Percentiles rank a stretch among this genome's conserved stretches.
Evolutionary conservation across 1,139 yeast genomes (phyloP).

Genomic region (Debaryomyces singareniensis): DNA sequence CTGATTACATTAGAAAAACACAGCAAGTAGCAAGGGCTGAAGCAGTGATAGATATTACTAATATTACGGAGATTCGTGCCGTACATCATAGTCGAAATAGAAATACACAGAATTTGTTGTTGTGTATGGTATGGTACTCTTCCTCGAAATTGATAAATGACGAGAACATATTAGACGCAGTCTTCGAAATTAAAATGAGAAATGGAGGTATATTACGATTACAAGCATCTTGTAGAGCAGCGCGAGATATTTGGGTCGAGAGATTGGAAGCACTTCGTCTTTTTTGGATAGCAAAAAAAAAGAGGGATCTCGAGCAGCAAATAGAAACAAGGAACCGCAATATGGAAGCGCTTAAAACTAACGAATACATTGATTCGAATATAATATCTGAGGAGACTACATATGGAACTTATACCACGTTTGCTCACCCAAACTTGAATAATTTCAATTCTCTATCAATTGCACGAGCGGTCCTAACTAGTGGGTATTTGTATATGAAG

Average conservation of each 20-base stretch:
- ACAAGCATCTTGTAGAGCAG: slow-evolving; percentile 45
- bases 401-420: slow-evolving; percentile 51
- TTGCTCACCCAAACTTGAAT: slow-evolving; percentile 47
- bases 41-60: slow-evolving; percentile 55
- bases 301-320: slow-evolving; percentile 35
- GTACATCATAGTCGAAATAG: slow-evolving; percentile 21
- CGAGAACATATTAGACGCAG: slow-evolving; percentile 30
- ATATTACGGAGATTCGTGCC: slow-evolving; percentile 33
- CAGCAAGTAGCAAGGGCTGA: slow-evolving; percentile 52
- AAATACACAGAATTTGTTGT: slow-evolving; percentile 29
- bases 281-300: slow-evolving; percentile 56
- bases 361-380: slow-evolving; percentile 54
- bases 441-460: slow-evolving; percentile 55
- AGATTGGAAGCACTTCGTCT: slow-evolving; percentile 35
- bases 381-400: slow-evolving; percentile 42
- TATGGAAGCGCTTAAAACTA: slow-evolving; percentile 38
- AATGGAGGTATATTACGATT: slow-evolving; percentile 46
- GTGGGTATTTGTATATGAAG: slow-evolving; percentile 65
- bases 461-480: slow-evolving; percentile 50
- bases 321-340: slow-evolving; percentile 41
- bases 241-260: slow-evolving; percentile 63
- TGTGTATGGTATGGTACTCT: slow-evolving; percentile 41
- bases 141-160: slow-evolving; percentile 17
- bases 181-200: slow-evolving; percentile 47
- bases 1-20: slow-evolving; percentile 59